These are phyloP conservation scores for Xerocomellus chrysenteron DNA, from an alignment of 768 basidiomycete species.

Conservation along the genomic window DNA sequence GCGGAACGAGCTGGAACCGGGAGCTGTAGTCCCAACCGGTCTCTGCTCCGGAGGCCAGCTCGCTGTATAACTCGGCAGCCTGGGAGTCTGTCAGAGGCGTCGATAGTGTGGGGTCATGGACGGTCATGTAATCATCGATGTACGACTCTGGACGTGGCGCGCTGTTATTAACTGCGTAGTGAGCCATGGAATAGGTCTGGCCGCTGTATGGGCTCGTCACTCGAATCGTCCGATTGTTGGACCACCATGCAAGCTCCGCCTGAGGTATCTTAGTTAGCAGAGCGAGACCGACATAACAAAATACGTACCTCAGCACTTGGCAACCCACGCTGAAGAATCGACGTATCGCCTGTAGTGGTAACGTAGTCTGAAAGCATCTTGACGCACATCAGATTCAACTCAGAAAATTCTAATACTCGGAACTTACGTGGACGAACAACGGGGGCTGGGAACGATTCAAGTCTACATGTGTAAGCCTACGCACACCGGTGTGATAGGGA, in stretches of 20 bases:
- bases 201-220: conserved; percentile 73
- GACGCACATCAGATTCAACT: background rate
- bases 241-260: conserved; percentile 87
- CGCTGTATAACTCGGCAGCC: conserved; percentile 70
- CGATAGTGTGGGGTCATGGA: conserved; percentile 58
- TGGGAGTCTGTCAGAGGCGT: conserved; percentile 60
- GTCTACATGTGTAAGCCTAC: no score
- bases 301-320: conserved; percentile 71
- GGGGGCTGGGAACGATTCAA: no score
- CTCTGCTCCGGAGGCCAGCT: conserved; percentile 89
- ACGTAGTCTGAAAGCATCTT: conserved; percentile 93
- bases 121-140: conserved; percentile 73
- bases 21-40: conserved; percentile 52
- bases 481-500: background rate
- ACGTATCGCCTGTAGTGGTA: conserved; percentile 61
- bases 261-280: conserved; percentile 24
- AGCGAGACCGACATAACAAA: background rate
- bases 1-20: conserved; percentile 40
- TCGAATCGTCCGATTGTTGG: conserved; percentile 62
- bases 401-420: no score
- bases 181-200: conserved; percentile 62
- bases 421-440: no score
- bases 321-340: conserved; percentile 78
- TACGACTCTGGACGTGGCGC: conserved; percentile 91
- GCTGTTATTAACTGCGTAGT: conserved; percentile 75